Evolutionary conservation across 2,329 filamentous ascomycete genomes (phyloP).

Genomic region (Colletotrichum destructivum): DNA sequence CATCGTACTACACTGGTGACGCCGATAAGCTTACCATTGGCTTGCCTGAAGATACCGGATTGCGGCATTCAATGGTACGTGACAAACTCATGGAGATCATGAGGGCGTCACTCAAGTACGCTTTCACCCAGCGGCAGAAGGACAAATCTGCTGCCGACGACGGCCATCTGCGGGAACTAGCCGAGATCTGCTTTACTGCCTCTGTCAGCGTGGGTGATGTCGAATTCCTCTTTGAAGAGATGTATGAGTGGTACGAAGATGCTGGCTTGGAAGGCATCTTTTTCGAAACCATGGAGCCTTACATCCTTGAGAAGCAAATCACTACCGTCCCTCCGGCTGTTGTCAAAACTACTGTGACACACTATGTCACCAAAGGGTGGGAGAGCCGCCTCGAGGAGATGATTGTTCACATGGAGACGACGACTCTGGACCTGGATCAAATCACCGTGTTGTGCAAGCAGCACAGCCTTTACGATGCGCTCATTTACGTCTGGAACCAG

Average conservation of each 20-base stretch:
- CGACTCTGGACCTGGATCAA: constrained; percentile 94
- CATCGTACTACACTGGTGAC: constrained; percentile 91
- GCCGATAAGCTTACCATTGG: constrained; percentile 96
- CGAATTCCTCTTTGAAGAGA: constrained; percentile 91
- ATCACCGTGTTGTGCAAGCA: constrained; percentile 92
- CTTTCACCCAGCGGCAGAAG: constrained; percentile 78
- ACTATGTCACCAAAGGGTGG: constrained; percentile 83
- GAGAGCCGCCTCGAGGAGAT: constrained; percentile 90
- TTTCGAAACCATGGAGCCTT: constrained; percentile 88
- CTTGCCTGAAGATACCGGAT: constrained; percentile 83
- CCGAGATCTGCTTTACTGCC: constrained; percentile 86
- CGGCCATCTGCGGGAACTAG: constrained; percentile 80
- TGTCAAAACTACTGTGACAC: constrained; percentile 86
- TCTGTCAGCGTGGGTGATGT: constrained; percentile 83
- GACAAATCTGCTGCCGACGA: constrained; percentile 63
- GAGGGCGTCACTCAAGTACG: constrained; percentile 90
- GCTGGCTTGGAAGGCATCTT: constrained; percentile 81
- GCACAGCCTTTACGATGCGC: constrained; percentile 92
- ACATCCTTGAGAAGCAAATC: constrained; percentile 85
- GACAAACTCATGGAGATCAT: constrained; percentile 96
- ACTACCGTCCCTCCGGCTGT: constrained; percentile 83
- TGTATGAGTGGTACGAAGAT: constrained; percentile 92
- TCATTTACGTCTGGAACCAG: constrained; percentile 97
- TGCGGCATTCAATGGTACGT: constrained; percentile 85
- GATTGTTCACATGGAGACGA: constrained; percentile 91